phyloP scores from a whole-genome alignment of 2,329 filamentous ascomycete species.

The Claviceps arundinis region DNA sequence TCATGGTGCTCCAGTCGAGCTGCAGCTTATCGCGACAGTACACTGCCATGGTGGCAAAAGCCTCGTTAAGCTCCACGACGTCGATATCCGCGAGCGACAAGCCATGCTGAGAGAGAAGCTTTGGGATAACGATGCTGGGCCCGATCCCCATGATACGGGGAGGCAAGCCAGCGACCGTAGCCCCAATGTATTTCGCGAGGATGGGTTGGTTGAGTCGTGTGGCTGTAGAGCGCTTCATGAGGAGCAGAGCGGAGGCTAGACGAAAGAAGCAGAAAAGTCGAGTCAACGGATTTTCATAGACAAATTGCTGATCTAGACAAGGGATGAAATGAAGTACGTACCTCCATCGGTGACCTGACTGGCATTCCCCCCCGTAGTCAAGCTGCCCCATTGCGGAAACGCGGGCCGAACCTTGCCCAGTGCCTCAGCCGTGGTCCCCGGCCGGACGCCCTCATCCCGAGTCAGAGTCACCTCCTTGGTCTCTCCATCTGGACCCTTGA shows the following conservation, averaged over 20 bases:
- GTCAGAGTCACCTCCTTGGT: constrained; percentile 65
- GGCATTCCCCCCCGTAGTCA: constrained; percentile 84
- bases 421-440: constrained; percentile 73
- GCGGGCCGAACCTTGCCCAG: constrained; percentile 78
- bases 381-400: constrained; percentile 79
- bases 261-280: no score
- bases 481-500: constrained; percentile 76
- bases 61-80: constrained; percentile 90
- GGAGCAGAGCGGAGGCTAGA: constrained; percentile 64
- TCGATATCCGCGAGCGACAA: constrained; percentile 73
- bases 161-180: constrained; percentile 78
- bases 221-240: constrained; percentile 91
- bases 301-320: no score
- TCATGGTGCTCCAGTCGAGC: constrained; percentile 64
- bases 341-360: constrained; percentile 89
- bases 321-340: constrained; percentile 20
- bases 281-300: no score
- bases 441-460: constrained; percentile 80
- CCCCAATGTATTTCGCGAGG: constrained; percentile 85
- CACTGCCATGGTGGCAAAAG: constrained; percentile 94
- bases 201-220: constrained; percentile 80
- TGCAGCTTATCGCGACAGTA: constrained; percentile 70
- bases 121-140: constrained; percentile 59
- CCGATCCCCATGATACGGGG: constrained; percentile 96
- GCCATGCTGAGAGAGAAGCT: constrained; percentile 71